Conservation (phyloP, 192 early-diverging fungal genomes). For the Funneliformis mosseae region DNA sequence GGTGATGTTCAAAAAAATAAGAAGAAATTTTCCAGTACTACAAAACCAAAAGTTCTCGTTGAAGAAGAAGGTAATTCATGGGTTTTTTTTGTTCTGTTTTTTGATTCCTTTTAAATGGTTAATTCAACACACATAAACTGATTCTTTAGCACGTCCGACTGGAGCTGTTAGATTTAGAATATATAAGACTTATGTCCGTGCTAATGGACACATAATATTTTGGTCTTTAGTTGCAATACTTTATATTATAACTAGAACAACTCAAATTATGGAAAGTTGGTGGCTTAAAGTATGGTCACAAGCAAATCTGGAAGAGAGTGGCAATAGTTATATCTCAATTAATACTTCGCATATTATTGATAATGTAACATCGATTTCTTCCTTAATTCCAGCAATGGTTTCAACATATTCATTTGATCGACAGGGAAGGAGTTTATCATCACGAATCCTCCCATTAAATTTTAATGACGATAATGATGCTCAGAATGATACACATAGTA, state of each 20-base stretch:
- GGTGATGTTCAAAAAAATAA: not conserved
- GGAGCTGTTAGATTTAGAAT: slow-evolving; percentile 77
- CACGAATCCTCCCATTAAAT: not conserved
- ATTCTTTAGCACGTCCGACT: slow-evolving; percentile 60
- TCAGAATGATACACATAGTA: slow-evolving; percentile 35
- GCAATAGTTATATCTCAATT: too few relatives aligned
- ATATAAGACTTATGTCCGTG: slow-evolving; percentile 77
- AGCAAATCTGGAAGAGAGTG: not conserved
- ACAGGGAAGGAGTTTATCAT: not conserved
- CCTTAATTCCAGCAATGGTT: not conserved
- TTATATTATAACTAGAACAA: slow-evolving; percentile 43
- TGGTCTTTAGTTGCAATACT: slow-evolving; percentile 60
- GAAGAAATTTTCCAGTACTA: slow-evolving; percentile 17
- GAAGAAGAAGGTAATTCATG: slow-evolving; percentile 42
- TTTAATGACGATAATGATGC: not conserved
- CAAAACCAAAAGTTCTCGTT: slow-evolving; percentile 61
- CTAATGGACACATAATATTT: slow-evolving; percentile 62
- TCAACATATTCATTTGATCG: not conserved
- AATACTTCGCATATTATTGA: not conserved
- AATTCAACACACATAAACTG: not conserved
- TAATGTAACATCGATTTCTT: not conserved
- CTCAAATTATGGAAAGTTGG: slow-evolving; percentile 46
- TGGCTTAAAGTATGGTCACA: slow-evolving; percentile 28
- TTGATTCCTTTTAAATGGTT: too few relatives aligned
- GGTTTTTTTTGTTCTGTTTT: not conserved